Evolutionary conservation across 768 basidiomycete species (phyloP).

Genomic region (Tricholoma bakamatsutake): DNA sequence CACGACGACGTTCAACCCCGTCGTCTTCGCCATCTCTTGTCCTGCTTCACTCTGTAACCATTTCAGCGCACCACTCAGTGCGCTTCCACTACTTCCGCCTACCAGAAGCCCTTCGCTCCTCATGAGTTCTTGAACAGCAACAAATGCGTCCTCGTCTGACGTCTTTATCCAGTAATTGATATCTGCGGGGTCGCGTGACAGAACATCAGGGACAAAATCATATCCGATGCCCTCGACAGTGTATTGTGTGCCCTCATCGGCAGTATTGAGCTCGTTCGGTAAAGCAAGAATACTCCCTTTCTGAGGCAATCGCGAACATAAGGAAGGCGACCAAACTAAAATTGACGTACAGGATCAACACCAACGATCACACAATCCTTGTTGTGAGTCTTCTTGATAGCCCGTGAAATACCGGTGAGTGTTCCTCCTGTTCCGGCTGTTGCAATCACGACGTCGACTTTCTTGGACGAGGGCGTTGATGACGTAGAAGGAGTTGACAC

Average conservation of each 20-base stretch:
- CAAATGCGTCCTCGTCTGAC: slow-evolving; percentile 74
- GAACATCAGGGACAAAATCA: slow-evolving; percentile 86
- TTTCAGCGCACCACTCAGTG: slow-evolving; percentile 66
- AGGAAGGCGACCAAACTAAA: background rate
- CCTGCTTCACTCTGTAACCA: slow-evolving; percentile 78
- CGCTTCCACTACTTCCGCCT: slow-evolving; percentile 90
- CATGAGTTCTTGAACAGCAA: slow-evolving; percentile 70
- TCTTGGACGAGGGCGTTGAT: slow-evolving; percentile 55
- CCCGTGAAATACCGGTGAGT: slow-evolving; percentile 78
- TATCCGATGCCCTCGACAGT: slow-evolving; percentile 96
- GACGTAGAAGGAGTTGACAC: slow-evolving; percentile 56
- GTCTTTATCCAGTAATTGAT: slow-evolving; percentile 87
- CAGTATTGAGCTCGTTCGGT: slow-evolving; percentile 58
- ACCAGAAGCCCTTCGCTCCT: slow-evolving; percentile 83
- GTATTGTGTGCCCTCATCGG: slow-evolving; percentile 50
- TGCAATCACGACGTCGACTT: slow-evolving; percentile 78
- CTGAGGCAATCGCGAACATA: slow-evolving; percentile 30
- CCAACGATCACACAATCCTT: slow-evolving; percentile 70
- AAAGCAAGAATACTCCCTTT: slow-evolving; percentile 83
- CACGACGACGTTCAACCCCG: slow-evolving; percentile 84
- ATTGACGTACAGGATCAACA: slow-evolving; percentile 72
- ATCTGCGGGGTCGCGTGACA: slow-evolving; percentile 53
- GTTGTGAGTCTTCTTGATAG: slow-evolving; percentile 77
- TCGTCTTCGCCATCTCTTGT: slow-evolving; percentile 49
- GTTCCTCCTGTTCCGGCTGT: slow-evolving; percentile 96